Conservation (phyloP, 306 rosid species). For the Rosa chinensis region DNA sequence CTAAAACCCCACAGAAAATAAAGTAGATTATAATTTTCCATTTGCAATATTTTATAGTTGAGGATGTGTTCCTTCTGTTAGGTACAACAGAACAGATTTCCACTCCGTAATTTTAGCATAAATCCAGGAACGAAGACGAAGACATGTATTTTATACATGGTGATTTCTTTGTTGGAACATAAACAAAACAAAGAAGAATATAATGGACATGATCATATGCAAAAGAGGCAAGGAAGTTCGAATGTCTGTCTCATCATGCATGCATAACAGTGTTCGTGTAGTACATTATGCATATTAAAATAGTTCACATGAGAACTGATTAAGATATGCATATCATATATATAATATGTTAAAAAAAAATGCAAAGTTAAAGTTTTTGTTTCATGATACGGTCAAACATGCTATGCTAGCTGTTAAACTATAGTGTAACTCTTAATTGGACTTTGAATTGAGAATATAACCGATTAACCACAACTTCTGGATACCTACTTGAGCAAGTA, state of each 20-base stretch:
- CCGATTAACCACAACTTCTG: neutral
- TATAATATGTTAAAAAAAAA: neutral
- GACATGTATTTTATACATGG: neutral
- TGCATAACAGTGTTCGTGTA: neutral
- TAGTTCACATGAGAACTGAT: neutral
- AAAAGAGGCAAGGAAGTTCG: neutral
- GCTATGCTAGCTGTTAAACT: neutral
- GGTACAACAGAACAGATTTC: conserved; percentile 17
- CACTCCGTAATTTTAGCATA: conserved; percentile 3
- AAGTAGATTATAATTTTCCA: neutral
- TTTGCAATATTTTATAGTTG: neutral
- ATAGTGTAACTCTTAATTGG: neutral
- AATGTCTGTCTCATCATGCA: neutral
- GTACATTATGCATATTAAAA: neutral
- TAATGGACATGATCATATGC: neutral
- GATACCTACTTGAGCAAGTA: neutral
- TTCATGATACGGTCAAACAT: neutral
- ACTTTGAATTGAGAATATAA: neutral
- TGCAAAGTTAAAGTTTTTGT: neutral
- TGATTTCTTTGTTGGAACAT: neutral
- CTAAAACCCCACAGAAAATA: neutral
- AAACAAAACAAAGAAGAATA: neutral
- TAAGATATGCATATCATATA: neutral
- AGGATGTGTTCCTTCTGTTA: neutral
- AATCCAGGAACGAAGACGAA: conserved; percentile 1